Evolutionary conservation across 352 stramenopile species (phyloP), one percentile per base, ranked within the genome.

Genomic region (Globisporangium acanthophoron): DNA sequence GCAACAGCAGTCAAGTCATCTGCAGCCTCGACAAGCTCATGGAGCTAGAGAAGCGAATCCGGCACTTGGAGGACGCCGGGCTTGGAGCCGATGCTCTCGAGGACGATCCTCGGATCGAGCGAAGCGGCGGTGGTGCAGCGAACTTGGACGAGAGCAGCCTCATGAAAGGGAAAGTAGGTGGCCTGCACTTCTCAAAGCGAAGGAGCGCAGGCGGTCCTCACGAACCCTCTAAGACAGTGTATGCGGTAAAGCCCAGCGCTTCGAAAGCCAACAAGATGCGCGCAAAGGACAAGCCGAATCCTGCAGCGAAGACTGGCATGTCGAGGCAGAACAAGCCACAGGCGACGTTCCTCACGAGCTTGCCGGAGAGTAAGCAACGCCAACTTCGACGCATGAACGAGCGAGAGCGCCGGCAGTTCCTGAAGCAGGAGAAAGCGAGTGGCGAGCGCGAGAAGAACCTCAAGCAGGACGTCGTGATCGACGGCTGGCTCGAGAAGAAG

Each of bases 31-130:
- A 93, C 62, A 90, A 88, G 45, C 81, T 97, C 6, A 89, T 96
- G 66, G 88, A 97, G 54, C 72, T 97, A 3, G 89, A 97, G 64
- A 80, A 90, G 64, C 79, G 89, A 11, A 97, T 97, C 55, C 74
- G 75, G 0, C 74, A 88, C 41, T 64, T 97, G 35, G 89, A 97
- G 55, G 83, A 84, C 55, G 75, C 76, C 0, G 78, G 76, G 0
- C 55, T 88, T 5, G 74, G 72, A 3, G 70, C 73, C 8, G 75
- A 84, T 20, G 66, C 52, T 5, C 56, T 80, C 2, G 71, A 86
- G 27, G 66, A 70, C 13, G 68, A 77, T 37, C 39, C 20, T 15
- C 59, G 53, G 27, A 20, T 57, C 18, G 53, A 55, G 0, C 53
- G 60, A 20, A 57, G 58, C 39, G 62, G 60, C 8, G 55, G 50